Base-by-base conservation (phyloP, 2,329 filamentous ascomycete genomes). In the Dendrostoma leiphaemia region DNA sequence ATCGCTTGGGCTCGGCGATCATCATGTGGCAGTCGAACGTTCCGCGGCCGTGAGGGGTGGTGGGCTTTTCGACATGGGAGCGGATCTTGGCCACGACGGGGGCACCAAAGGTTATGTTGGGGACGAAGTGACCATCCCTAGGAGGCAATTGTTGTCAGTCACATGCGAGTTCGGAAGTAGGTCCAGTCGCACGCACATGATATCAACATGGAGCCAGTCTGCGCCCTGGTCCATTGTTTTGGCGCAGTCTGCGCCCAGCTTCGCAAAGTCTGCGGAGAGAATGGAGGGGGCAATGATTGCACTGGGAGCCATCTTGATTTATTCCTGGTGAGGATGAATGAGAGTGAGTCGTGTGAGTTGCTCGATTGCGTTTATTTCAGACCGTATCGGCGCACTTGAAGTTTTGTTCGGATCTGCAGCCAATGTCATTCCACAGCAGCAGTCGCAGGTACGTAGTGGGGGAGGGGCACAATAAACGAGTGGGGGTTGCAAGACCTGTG, bases 1-100 rank as follows among this genome's bases (percentile, higher is more conserved):
- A 99, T 80, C 91, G 92, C 80, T 97, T 95, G 62, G 94, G 94
- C 92, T 99, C 93, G 65, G 91, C 86, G 69, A 99, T 96, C 94
- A 99, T 99, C 94, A 99, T 97, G 75, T 99, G 94, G 81, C 94
- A 99, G 74, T 99, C 94, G 70, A 99, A 99, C 13, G 93, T 97
- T 59, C 94, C 94, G 64, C 86, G 89, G 50, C 89, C 91, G 62
- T 88, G 78, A 31, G 81, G 81, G 48, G 81, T 76, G 37, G 79
- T 78, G 3, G 91, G 92, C 62, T 81, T 80, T 54, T 90, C 86
- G 64, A 99, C 92, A 65, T 96, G 89, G 43, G 83, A 79, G 59
- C 94, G 86, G 65, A 99, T 94, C 78, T 93, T 96, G 63, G 91
- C 93, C 43, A 99, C 94, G 34, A 99, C 91, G 5, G 93, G 92